phyloP scores from a whole-genome alignment of 768 basidiomycete species.

The Lepiota venenata region DNA sequence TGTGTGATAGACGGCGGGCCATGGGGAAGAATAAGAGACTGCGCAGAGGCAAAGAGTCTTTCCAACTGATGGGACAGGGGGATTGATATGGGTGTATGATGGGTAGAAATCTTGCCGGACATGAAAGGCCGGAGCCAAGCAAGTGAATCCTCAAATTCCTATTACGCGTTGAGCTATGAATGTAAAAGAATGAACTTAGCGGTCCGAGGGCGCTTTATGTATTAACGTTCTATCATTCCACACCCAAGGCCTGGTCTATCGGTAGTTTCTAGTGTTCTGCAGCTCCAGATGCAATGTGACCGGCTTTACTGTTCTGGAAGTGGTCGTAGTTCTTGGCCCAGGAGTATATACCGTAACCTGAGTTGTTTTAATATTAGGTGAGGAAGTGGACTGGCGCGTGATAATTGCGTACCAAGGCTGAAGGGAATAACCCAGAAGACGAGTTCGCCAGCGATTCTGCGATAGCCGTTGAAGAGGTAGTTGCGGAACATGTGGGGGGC shows the following conservation, averaged over 20 bases:
- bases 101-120: too few species aligned
- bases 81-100: too few species aligned
- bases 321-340: slow-evolving; percentile 73
- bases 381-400: neutral
- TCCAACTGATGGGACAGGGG: too few species aligned
- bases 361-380: neutral
- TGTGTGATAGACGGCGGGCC: too few species aligned
- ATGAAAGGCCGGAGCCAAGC: too few species aligned
- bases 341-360: slow-evolving; percentile 70
- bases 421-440: slow-evolving; percentile 82
- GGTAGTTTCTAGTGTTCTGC: slow-evolving; percentile 30
- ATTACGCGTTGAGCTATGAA: neutral
- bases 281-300: slow-evolving; percentile 50
- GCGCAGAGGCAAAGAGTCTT: too few species aligned
- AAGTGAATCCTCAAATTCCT: neutral
- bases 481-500: slow-evolving; percentile 65
- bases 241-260: neutral
- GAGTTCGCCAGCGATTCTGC: slow-evolving; percentile 66
- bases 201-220: neutral
- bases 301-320: slow-evolving; percentile 80
- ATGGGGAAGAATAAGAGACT: too few species aligned
- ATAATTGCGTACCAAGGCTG: slow-evolving; percentile 54
- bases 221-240: neutral
- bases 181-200: neutral
- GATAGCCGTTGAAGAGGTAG: slow-evolving; percentile 88